phyloP scores from a whole-genome alignment of 2,329 filamentous ascomycete species.

The Fusarium liriodendri region DNA sequence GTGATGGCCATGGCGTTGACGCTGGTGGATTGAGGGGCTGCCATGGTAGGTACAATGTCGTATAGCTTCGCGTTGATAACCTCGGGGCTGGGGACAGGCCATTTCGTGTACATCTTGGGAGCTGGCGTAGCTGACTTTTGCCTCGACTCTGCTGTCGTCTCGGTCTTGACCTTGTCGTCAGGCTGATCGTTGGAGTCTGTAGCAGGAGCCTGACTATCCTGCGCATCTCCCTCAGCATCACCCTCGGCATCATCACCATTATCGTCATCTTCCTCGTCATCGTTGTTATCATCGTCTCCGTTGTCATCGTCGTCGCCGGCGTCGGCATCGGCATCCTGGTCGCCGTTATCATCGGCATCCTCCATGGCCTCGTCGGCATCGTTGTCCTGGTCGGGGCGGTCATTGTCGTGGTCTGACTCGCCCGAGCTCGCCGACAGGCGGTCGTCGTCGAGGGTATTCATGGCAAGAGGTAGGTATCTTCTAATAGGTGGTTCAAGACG shows the following conservation, averaged over 20 bases:
- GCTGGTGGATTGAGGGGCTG: constrained; percentile 93
- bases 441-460: constrained; percentile 38
- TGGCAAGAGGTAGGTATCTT: not conserved
- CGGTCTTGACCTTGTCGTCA: constrained; percentile 50
- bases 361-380: constrained; percentile 71
- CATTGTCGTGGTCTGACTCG: constrained; percentile 48
- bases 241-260: constrained; percentile 52
- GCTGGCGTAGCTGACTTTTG: constrained; percentile 46
- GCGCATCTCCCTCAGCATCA: constrained; percentile 52
- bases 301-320: constrained; percentile 48
- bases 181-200: constrained; percentile 48
- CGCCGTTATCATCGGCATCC: constrained; percentile 55
- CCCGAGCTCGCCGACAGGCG: constrained; percentile 39
- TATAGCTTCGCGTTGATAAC: constrained; percentile 84
- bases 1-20: constrained; percentile 94
- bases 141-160: constrained; percentile 46
- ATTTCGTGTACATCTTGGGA: constrained; percentile 46
- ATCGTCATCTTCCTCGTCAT: constrained; percentile 51
- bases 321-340: constrained; percentile 46
- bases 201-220: constrained; percentile 45
- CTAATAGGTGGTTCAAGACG: not conserved
- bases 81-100: constrained; percentile 77
- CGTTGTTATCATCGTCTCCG: constrained; percentile 47
- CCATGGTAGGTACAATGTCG: constrained; percentile 97
- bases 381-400: constrained; percentile 46